Percentiles rank a stretch among this genome's conserved stretches.
Conservation (phyloP, 2,329 filamentous ascomycete genomes). For the Fusarium haematococcum region DNA sequence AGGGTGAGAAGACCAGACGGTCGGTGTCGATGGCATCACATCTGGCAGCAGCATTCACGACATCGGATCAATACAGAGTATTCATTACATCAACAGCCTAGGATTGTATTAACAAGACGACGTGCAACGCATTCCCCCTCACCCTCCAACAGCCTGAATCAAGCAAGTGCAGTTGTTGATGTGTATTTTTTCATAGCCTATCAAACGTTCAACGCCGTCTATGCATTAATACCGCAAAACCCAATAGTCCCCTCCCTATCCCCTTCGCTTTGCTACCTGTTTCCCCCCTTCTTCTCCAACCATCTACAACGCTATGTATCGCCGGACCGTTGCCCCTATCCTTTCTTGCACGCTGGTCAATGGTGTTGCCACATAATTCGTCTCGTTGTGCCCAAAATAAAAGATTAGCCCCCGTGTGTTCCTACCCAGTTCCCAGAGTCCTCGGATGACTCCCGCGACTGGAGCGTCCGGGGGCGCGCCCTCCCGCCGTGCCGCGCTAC, state of each 20-base stretch:
- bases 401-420: background rate
- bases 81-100: background rate
- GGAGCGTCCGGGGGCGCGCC: background rate
- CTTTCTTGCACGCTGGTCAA: background rate
- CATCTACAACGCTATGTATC: constrained; percentile 18
- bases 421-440: background rate
- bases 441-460: background rate
- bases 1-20: background rate
- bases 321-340: background rate
- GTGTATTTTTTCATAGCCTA: constrained; percentile 43
- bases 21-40: background rate
- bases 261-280: background rate
- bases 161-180: constrained; percentile 20
- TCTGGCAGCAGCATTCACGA: background rate
- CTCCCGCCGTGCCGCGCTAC: constrained; percentile 44
- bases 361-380: constrained; percentile 17
- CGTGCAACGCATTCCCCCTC: background rate
- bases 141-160: background rate
- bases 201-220: constrained; percentile 50
- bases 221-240: constrained; percentile 46
- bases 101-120: background rate
- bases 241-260: constrained; percentile 29
- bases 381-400: background rate
- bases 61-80: background rate
- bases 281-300: constrained; percentile 15